Base-by-base conservation (phyloP, 805 yeast species). In the Zygoascus flipseniorum region DNA sequence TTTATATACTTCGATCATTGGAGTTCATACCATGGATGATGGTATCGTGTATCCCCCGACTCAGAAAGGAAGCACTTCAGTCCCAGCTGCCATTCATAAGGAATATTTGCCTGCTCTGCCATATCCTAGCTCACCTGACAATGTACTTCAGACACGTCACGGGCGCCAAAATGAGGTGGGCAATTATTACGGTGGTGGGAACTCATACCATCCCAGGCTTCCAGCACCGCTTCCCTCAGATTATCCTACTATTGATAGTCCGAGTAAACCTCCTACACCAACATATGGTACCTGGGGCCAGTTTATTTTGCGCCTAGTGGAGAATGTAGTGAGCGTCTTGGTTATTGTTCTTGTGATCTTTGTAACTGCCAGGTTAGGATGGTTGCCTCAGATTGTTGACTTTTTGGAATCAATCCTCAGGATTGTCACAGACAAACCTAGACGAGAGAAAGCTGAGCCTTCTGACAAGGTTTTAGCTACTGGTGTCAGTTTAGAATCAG, bases 251-350 rank as follows among this genome's bases (percentile, higher is more conserved):
- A 51, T 53, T 19, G 55, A 53, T 23, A 54, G 55, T 14, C 41
- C 52, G 23, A 16, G 31, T 1, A 19, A 55, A 1, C 54, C 55
- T 1, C 55, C 54, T 2, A 53, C 52, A 14, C 52, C 54, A 13
- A 37, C 41, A 10, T 46, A 55, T 14, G 50, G 56, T n/a, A 20
- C 54, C 5, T 58, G 63, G 61, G 52, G 54, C 48, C 55, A 53
- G 18, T 43, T 62, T 32, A 23, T 57, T 2, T 37, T 43, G 28
- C 57, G 68, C 53, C 67, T 52, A 35, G 48, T 75, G 3, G 80
- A 77, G 58, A 74, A 75, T 48, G 63, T 75, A 2, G 50, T 73
- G 41, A 65, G 74, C 51, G 57, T 74, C n/a, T 37, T 70, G 5
- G 54, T 73, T 2, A 57, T 73, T 10, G 56, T 47, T 20, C 56